Base-by-base conservation (phyloP, 2,329 filamentous ascomycete genomes). In the Phyllosticta citribraziliensis region DNA sequence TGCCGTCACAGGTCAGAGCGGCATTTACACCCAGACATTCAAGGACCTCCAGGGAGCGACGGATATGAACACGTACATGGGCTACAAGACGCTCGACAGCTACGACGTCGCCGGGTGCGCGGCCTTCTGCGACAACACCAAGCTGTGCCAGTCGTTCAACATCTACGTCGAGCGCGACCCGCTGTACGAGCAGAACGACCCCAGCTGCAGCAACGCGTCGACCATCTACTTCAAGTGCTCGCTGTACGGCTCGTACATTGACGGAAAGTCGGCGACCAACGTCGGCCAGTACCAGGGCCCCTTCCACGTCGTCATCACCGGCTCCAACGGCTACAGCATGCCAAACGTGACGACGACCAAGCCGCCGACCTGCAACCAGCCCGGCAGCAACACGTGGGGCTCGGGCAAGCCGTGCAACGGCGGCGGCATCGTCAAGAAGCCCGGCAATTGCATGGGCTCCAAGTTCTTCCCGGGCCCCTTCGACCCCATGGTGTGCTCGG, bases 141-240 rank as follows among this genome's bases (percentile, higher is more conserved):
- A 22, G 14, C 60, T 63, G 11, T 68, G 67, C 58, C 61, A 63
- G 12, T 62, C 62, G 12, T 66, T 68, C 65, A 65, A 67, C 56
- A 64, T 67, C 60, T 69, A 65, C 61, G 66, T 65, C 50, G 66
- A 67, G 54, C 65, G 66, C 50, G 58, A 63, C 17, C 67, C 66
- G 1, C 40, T 22, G 25, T 17, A 62, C 11, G 57, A 64, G 3
- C 65, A 65, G 11, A 62, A 61, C 10, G 9, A 35, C 2, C 10
- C 25, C 6, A 52, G 56, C 2, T 69, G 68, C 61, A 33, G 20
- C 54, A 35, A 51, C 9, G 47, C 58, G 5, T 57, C 59, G 50
- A 65, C 65, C 10, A 68, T 66, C 22, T 35, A 67, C 30, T 70
- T 70, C 65, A 71, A 70, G 59, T 72, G 71, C 55, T 67, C 67